phyloP scores from a whole-genome alignment of 2,329 filamentous ascomycete species.

The Stagonosporopsis cucurbitacearum region DNA sequence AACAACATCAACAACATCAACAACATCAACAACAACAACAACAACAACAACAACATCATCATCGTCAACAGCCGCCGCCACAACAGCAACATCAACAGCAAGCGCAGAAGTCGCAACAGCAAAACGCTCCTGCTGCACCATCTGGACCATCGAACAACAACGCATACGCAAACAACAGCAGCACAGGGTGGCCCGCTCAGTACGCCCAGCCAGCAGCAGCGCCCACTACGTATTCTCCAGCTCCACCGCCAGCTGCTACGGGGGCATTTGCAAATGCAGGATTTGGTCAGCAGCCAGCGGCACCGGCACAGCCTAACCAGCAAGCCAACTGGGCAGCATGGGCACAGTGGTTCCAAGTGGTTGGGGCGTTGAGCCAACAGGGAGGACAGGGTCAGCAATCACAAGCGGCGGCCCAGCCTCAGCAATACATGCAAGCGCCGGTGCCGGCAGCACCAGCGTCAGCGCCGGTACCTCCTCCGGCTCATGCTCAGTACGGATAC shows the following conservation, averaged over 20 bases:
- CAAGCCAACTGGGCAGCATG: constrained; percentile 39
- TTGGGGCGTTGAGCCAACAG: constrained; percentile 34
- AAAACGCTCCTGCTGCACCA: constrained; percentile 30
- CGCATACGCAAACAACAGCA: constrained; percentile 32
- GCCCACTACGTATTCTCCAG: constrained; percentile 21
- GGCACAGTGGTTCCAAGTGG: constrained; percentile 38
- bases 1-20: constrained; percentile 16
- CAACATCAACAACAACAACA: constrained; percentile 16
- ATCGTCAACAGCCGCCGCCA: background rate
- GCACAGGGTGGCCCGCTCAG: constrained; percentile 27
- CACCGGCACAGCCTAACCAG: constrained; percentile 18
- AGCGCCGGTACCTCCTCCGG: constrained; percentile 29
- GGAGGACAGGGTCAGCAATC: constrained; percentile 27
- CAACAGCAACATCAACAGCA: constrained; percentile 21
- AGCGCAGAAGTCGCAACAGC: constrained; percentile 6
- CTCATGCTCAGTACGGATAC: constrained; percentile 33
- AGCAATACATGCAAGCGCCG: constrained; percentile 25
- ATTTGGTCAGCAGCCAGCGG: constrained; percentile 21
- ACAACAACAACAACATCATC: constrained; percentile 20
- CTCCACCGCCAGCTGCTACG: constrained; percentile 26
- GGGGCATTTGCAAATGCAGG: constrained; percentile 25
- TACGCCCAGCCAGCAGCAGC: constrained; percentile 30
- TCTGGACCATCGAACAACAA: constrained; percentile 27
- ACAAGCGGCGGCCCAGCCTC: constrained; percentile 24
- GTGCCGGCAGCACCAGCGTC: constrained; percentile 22